phyloP scores from a whole-genome alignment of 179 eudicot genomes.

The Beta macrorhiza region DNA sequence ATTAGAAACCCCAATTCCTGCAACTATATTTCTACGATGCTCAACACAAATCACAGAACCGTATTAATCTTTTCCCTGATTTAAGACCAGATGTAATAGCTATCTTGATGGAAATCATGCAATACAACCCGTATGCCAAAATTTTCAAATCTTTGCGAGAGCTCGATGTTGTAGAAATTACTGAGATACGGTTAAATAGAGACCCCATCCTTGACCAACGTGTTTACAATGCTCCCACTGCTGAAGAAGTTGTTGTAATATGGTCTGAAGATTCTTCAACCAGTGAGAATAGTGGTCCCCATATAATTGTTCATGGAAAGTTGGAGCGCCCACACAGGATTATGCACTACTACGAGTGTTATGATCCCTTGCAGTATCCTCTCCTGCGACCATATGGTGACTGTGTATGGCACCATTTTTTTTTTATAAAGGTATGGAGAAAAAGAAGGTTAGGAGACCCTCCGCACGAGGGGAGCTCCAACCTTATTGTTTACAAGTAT shows the following conservation, averaged over 20 bases:
- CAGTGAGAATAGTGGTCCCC: not conserved
- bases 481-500: too few relatives aligned
- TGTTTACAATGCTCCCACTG: not conserved
- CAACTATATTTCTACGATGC: constrained; percentile 14
- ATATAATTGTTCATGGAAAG: not conserved
- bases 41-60: not conserved
- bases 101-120: not conserved
- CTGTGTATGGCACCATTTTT: not conserved
- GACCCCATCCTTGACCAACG: not conserved
- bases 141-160: not conserved
- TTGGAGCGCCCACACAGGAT: not conserved
- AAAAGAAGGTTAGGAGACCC: too few relatives aligned
- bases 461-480: too few relatives aligned
- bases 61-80: not conserved
- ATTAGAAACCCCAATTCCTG: not conserved
- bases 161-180: not conserved
- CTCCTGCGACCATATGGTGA: not conserved
- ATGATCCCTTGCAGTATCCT: constrained; percentile 15
- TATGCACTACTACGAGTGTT: constrained; percentile 8
- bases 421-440: too few relatives aligned
- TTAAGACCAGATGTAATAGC: not conserved
- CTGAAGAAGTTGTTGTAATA: not conserved
- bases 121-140: not conserved
- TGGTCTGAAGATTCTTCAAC: not conserved
- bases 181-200: not conserved